Base-by-base conservation (phyloP, 2,329 filamentous ascomycete species). In the Phialocephala subalpina region DNA sequence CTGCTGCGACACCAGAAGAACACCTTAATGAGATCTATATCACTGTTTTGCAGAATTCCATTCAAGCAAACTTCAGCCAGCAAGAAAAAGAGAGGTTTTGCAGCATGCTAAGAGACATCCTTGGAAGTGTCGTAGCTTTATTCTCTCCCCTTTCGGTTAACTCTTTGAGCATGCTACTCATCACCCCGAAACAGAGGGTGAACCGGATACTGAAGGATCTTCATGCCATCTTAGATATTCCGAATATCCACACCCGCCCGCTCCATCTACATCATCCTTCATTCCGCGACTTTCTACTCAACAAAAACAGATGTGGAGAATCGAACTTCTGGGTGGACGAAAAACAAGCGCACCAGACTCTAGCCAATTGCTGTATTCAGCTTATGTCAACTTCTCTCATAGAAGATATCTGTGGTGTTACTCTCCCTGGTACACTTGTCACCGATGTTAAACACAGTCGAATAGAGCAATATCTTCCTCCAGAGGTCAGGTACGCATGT, bases 401-500 rank as follows among this genome's bases (percentile, higher is more conserved):
- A 22, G 36, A 59, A 52, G 57, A 71, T 36, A 67, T 72, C n/a
- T 72, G 66, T 38, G 62, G 35, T 25, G 14, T 63, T 29, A 2
- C 60, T 11, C 1, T 18, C 45, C 56, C 63, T 33, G 58, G 63
- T 22, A 58, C 25, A 2, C 42, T 27, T 29, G 38, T 47, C 14
- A 63, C 7, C 12, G 60, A 69, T 8, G 58, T 73, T 7, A 20
- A 60, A 0, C 42, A 16, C 16, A 36, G 25, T n/a, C 36, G 22
- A 25, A 55, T 73, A 27, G 20, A 70, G 25, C 25, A 64, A 35
- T 55, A 38, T 42, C 36, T 73, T 20, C 62, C 72, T 5, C 18
- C 58, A 6, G 68, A 72, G 14, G 12, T 75, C 27, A 57, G 69
- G 6, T 81, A 82, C 63, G 69, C 73, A 8, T 80, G 76, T 63